Evolutionary conservation across 2,329 filamentous ascomycete species (phyloP), one percentile per base, ranked within the genome.

Genomic region (Xylaria sp.): DNA sequence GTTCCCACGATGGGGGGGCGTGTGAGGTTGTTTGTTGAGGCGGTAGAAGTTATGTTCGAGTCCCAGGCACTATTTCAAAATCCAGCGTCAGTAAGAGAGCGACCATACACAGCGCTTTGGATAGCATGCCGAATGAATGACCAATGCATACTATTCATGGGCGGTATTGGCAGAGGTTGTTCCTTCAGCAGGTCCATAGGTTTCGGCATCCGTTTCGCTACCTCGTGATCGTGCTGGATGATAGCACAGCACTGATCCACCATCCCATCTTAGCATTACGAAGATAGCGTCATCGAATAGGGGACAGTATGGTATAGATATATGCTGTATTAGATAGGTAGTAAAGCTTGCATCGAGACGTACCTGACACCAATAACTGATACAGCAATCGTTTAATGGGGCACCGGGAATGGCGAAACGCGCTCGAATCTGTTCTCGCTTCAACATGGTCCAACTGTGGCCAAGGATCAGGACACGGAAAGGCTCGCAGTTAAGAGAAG

Each of bases 181-280:
- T 63, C n/a, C 12, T 41, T 66, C 23, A 72, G 23, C 10, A 72
- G 58, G 23, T 60, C 60, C 10, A 61, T 76, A 52, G 73, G 76
- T 65, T 74, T 73, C 39, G 68, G 69, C 39, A 75, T 75, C 28
- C 78, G 78, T 4, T 55, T 58, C 65, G 76, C 74, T 55, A 85
- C 82, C 74, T 90, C 88, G 72, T 88, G 87, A 67, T 89, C 86
- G 65, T 89, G 83, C 80, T 90, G 88, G 71, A 89, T 82, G 66
- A 89, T 77, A 6, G 82, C 81, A 74, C 88, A 90, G 82, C 86
- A 89, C 44, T 70, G 34, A 18, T 48, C 51, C 32, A 34, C 46
- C 2, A 50, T 28, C 8, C 7, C 51, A 37, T 32, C 20, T 67
- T 41, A 68, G 60, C 8, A 25, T 57, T 28, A 2, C 13, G 7